phyloP scores from a whole-genome alignment of 2,329 filamentous ascomycete species.

The Cercospora berteroae region DNA sequence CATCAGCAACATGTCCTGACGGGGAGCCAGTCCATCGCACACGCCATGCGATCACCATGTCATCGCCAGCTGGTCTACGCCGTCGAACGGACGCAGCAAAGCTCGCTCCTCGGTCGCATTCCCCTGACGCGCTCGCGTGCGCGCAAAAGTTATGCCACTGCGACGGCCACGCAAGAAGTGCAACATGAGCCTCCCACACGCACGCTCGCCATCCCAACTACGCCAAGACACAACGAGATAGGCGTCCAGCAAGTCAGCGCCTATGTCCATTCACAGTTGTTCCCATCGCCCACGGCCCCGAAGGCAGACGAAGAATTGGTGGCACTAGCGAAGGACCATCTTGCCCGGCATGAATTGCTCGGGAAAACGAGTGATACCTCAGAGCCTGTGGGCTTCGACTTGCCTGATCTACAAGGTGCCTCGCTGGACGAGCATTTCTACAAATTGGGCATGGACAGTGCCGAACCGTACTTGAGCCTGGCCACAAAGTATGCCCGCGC shows the following conservation, averaged over 20 bases:
- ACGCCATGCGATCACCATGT: constrained; percentile 37
- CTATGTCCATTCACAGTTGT: constrained; percentile 80
- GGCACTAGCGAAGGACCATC: constrained; percentile 75
- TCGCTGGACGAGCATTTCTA: constrained; percentile 93
- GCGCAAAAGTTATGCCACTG: constrained; percentile 29
- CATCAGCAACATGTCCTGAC: constrained; percentile 3
- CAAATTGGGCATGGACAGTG: constrained; percentile 79
- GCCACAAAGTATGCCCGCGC: constrained; percentile 71
- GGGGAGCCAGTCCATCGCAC: neutral
- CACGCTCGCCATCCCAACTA: constrained; percentile 39
- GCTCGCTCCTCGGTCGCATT: constrained; percentile 36
- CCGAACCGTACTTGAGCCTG: constrained; percentile 75
- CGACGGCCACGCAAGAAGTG: constrained; percentile 6
- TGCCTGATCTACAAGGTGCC: constrained; percentile 74
- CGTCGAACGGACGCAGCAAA: constrained; percentile 39
- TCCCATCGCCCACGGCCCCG: constrained; percentile 55
- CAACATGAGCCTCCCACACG: constrained; percentile 12
- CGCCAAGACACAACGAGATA: constrained; percentile 82
- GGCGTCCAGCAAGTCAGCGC: constrained; percentile 90
- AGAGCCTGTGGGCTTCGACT: constrained; percentile 76
- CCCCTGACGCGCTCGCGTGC: constrained; percentile 32
- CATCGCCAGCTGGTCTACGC: constrained; percentile 32
- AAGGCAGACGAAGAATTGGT: constrained; percentile 77
- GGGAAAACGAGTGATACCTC: constrained; percentile 82
- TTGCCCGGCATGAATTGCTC: constrained; percentile 78